Evolutionary conservation across 768 basidiomycete species (phyloP), one percentile per base, ranked within the genome.

Genomic region (Termitomyces sp.): DNA sequence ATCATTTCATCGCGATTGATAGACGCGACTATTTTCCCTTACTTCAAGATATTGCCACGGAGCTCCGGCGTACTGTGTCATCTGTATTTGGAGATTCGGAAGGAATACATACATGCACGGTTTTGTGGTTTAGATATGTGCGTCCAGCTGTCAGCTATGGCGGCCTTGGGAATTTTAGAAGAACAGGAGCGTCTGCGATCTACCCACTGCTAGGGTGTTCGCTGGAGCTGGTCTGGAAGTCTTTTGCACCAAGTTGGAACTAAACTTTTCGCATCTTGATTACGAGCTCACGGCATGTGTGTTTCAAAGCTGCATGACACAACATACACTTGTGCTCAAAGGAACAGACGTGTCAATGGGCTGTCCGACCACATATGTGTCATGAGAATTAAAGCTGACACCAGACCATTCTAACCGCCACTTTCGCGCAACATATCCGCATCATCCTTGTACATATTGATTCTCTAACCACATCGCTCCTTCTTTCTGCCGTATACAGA

Each of bases 131-230:
- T 90, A 12, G 92, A 95, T 62, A 80, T 95, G 93, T 93, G 65
- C 50, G 84, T 34, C 37, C 12, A 8, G 24, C 35, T 30, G 8
- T 17, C 22, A 19, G 28, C n/a, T n/a, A 34, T 7, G 19, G 12
- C 15, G 7, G 17, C 19, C 30, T 12, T 12, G 8, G 40, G 6
- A 35, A 51, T 26, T 59, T 92, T 12, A 60, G 59, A 45, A 95
- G 96, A 21, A 96, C 94, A 8, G 96, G 96, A 0, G 86, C 93
- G 7, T 90, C 90, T 0, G 88, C 84, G 0, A 92, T 98, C 53
- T 98, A 97, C 60, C 87, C 95, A 0, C 74, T 98, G 1, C 74
- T 98, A 0, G 81, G 76, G 0, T 87, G 85, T 60, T 72, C 73
- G 2, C 61, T 82, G 35, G 70, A 82, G 43, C 65, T 73, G 5